Evolutionary conservation across 352 stramenopile genomes (phyloP), one percentile per base, ranked within the genome.

Genomic region (Globisporangium carolinianum): DNA sequence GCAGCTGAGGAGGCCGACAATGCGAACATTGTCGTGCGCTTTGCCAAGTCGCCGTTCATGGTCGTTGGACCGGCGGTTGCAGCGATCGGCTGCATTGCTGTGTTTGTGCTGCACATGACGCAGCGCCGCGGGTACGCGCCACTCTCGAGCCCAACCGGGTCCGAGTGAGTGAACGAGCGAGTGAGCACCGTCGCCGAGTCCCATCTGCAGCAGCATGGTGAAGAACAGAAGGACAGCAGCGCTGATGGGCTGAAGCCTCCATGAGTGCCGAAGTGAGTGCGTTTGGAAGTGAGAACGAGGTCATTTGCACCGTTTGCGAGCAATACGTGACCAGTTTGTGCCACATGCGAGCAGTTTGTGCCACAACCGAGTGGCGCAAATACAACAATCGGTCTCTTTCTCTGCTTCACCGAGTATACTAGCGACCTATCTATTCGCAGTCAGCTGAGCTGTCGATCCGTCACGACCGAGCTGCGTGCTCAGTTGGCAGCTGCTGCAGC

Each of bases 81-180:
- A 12, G 58, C 72, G 17, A 66, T 54, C 7, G 75, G 54, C 35
- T 69, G 58, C 58, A 63, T 47, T 35, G 51, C 67, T 14, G 47
- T 73, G 7, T 46, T 71, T 15, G 60, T 62, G 47, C 67, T 54
- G 11, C 79, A 80, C 53, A 66, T 79, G 65, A 84, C 85, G 51
- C 62, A 73, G 45, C 73, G 79, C 47, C 58, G 61, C 11, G 76
- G 75, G 10, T 90, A 90, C 66, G 43, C 57, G 50, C 15, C 46
- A 53, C 41, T 53, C 36, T 43, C 41, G 24, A 46, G 24, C 24
- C 24, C 24, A 24, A 24, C 24, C 24, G 24, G 24, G 24, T 37
- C 17, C 53, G 49, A 38, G 39, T 32, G 5, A 10, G 6, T 55
- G 41, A 46, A 10, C 10, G 41, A n/a, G 38, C 38, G 24, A 24